Conservation (phyloP, 805 yeast species). For the Kodamaea lidongshanica region DNA sequence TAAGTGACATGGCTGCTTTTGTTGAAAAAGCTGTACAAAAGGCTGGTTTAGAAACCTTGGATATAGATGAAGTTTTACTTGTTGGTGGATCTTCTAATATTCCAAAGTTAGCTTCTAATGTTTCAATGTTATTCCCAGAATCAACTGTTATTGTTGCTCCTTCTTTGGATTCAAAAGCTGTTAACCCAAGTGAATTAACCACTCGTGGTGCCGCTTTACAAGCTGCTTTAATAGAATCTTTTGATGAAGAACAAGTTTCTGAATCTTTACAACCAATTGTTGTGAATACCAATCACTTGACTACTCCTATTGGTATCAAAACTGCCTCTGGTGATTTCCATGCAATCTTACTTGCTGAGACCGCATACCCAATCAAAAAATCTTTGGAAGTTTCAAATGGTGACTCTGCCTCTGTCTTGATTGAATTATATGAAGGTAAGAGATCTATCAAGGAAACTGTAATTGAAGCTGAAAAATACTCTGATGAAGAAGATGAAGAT, state of each 20-base stretch:
- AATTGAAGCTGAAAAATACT: conserved; percentile 58
- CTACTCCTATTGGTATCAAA: conserved; percentile 79
- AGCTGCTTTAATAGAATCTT: conserved; percentile 78
- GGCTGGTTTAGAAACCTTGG: conserved; percentile 80
- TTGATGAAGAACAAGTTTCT: conserved; percentile 73
- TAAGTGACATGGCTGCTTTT: conserved; percentile 69
- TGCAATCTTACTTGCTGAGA: conserved; percentile 71
- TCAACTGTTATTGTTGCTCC: conserved; percentile 72
- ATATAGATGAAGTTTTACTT: conserved; percentile 83
- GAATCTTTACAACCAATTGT: conserved; percentile 82
- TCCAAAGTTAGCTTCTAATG: conserved; percentile 79
- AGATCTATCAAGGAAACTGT: conserved; percentile 77
- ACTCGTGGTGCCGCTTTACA: conserved; percentile 96
- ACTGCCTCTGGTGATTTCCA: conserved; percentile 66
- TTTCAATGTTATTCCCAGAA: conserved; percentile 76
- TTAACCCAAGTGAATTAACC: conserved; percentile 82
- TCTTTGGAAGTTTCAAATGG: conserved; percentile 59
- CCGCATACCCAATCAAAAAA: conserved; percentile 87
- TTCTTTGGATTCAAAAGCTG: conserved; percentile 64
- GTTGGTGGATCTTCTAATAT: conserved; percentile 92
- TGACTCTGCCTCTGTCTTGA: conserved; percentile 49
- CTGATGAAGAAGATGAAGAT: conserved; percentile 45
- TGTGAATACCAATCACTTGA: conserved; percentile 80
- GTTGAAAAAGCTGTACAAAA: conserved; percentile 68
- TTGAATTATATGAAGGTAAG: conserved; percentile 81